Percentiles rank a stretch among this genome's conserved stretches.
Evolutionary conservation across 345 rosid species (phyloP).

Genomic region (Euphorbia lathyris): DNA sequence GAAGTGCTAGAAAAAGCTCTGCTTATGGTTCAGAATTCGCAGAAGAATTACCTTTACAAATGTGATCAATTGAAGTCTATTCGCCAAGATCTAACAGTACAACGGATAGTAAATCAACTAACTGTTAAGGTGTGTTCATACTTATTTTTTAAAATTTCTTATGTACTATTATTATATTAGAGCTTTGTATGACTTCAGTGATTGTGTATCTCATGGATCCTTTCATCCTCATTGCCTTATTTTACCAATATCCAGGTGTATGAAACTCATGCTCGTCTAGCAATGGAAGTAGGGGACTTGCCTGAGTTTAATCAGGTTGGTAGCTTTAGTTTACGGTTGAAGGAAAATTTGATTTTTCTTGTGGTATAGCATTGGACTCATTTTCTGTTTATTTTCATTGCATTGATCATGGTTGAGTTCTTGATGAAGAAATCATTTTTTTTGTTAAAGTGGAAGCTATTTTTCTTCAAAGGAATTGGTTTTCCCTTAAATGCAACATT

Average conservation of each 20-base stretch:
- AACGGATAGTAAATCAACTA: slow-evolving; percentile 75
- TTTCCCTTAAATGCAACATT: neutral
- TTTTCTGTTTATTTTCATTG: neutral
- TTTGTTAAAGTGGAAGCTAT: neutral
- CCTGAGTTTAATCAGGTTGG: slow-evolving; percentile 97
- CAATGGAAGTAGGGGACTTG: slow-evolving; percentile 90
- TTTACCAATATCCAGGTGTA: slow-evolving; percentile 61
- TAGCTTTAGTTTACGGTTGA: neutral
- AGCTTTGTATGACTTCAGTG: neutral
- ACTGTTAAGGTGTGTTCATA: slow-evolving; percentile 68
- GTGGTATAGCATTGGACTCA: neutral
- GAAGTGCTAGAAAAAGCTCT: slow-evolving; percentile 92
- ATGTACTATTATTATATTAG: neutral
- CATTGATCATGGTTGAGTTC: neutral
- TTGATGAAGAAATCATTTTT: neutral
- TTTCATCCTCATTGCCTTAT: slow-evolving; percentile 3
- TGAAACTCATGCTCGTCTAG: slow-evolving; percentile 96
- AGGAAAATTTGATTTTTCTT: neutral
- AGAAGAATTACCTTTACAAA: slow-evolving; percentile 87
- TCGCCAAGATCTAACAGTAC: slow-evolving; percentile 98
- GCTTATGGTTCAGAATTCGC: slow-evolving; percentile 74
- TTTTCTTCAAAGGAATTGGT: neutral
- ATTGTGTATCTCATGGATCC: neutral
- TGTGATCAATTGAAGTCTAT: slow-evolving; percentile 98
- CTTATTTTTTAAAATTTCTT: neutral